These are phyloP conservation scores for Fraxinus sp. DNA, from an alignment of 305 asterid genomes.

Conservation along the genomic window DNA sequence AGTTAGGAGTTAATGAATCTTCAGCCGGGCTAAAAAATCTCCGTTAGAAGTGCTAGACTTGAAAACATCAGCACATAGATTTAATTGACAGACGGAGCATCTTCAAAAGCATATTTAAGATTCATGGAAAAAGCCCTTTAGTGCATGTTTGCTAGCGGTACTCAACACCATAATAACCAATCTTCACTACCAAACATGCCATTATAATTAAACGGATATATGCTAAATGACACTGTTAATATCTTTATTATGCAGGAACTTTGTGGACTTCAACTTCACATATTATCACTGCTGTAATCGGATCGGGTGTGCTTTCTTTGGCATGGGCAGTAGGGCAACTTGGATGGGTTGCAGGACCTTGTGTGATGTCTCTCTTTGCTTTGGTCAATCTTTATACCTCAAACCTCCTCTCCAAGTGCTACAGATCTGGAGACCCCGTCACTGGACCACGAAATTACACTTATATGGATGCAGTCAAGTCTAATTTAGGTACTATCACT, in stretches of 20 bases:
- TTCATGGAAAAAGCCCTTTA: neutral
- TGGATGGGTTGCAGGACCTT: constrained; percentile 47
- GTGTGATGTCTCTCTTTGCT: constrained; percentile 33
- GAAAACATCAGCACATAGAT: neutral
- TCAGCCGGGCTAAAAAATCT: neutral
- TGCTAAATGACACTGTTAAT: neutral
- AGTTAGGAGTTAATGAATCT: neutral
- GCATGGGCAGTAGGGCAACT: constrained; percentile 51
- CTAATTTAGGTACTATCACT: constrained; percentile 33
- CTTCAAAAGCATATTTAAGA: neutral
- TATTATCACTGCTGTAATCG: constrained; percentile 44
- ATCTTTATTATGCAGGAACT: constrained; percentile 26
- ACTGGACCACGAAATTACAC: constrained; percentile 40
- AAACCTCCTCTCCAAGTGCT: constrained; percentile 35
- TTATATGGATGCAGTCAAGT: constrained; percentile 44
- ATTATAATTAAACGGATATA: neutral
- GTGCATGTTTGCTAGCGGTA: neutral
- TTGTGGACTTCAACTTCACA: constrained; percentile 43
- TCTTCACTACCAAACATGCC: neutral
- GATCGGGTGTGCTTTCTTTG: constrained; percentile 45
- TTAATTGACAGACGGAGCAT: too few species aligned
- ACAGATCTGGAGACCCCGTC: constrained; percentile 33
- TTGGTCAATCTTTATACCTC: constrained; percentile 35
- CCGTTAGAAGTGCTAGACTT: neutral
- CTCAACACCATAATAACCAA: neutral